phyloP scores from a whole-genome alignment of 2,329 filamentous ascomycete species.

The Colletotrichum sp. region DNA sequence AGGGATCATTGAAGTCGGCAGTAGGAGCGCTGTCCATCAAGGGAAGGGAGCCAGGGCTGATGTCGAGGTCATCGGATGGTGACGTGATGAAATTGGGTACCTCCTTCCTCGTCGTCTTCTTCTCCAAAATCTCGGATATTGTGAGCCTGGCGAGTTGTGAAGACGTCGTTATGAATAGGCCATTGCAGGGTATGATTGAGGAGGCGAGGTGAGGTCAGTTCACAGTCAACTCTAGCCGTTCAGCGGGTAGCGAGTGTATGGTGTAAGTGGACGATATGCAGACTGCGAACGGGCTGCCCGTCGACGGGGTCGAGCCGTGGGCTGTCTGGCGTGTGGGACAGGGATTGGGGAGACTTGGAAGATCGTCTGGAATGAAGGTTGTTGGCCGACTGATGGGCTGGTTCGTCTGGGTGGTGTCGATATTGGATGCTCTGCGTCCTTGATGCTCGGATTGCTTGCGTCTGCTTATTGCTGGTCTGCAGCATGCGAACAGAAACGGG shows the following conservation, averaged over 20 bases:
- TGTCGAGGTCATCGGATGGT: background rate
- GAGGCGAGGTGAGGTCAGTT: slow-evolving; percentile 15
- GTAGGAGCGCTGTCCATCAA: background rate
- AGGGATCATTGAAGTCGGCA: background rate
- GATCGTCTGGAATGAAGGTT: background rate
- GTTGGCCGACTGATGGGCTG: background rate
- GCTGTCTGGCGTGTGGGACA: background rate
- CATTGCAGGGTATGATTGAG: background rate
- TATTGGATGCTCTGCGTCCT: background rate
- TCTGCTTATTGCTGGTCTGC: slow-evolving; percentile 10
- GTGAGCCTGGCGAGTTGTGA: background rate
- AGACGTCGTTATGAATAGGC: background rate
- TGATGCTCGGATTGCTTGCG: slow-evolving; percentile 11
- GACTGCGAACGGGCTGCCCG: background rate
- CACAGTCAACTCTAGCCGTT: background rate
- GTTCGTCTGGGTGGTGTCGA: background rate
- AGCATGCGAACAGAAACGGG: slow-evolving; percentile 7
- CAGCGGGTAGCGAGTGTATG: background rate
- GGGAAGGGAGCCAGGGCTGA: background rate
- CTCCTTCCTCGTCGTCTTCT: background rate
- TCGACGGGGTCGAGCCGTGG: background rate
- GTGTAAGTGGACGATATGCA: background rate
- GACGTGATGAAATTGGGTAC: background rate
- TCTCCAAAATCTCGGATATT: background rate
- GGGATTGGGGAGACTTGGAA: background rate